Base-by-base conservation (phyloP, 1,284 basidiomycete genomes). In the Ganoderma sinense region DNA sequence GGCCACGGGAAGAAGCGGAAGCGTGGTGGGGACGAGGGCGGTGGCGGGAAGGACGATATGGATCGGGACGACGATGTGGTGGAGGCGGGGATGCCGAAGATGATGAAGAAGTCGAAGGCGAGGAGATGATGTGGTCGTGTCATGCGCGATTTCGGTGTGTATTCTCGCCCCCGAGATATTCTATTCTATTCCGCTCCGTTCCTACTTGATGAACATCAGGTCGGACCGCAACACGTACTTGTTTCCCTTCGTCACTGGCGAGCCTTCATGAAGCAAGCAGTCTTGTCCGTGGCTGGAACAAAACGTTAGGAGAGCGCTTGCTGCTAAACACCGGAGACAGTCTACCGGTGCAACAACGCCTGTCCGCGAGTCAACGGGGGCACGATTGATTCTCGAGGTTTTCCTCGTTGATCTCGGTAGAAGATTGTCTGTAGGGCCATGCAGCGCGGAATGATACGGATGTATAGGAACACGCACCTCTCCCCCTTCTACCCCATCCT, bases 31-130 rank as follows among this genome's bases (percentile, higher is more conserved):
- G 84, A 86, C 66, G 83, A 85, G 45, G 84, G 82, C 48, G 78
- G 82, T 48, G 78, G 84, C 20, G 85, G 85, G 11, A 84, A 83
- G 71, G 95, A 96, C 77, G 90, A 94, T 71, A 87, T 87, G 75
- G 96, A 96, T 81, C 84, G 94, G 71, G 95, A 97, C 75, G 96
- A 97, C 78, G 95, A 97, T 81, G 85, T 90, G 26, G 87, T 94
- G 11, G 94, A 96, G 80, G 94, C 92, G 63, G 94, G 92, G 11
- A 89, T 95, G 88, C 94, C 90, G 13, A 81, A 76, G 65, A 86
- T 84, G 70, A 81, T 79, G 74, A 80, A 75, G 68, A 80, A 77
- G 65, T 69, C 69, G 29, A 79, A 78, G 67, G 76, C 77, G 23
- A 72, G 78, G 63, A 74, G 79, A 71, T 74, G 68, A 70, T 51